phyloP scores from a whole-genome alignment of 768 basidiomycete genomes.

The Hysterangium stoloniferum region DNA sequence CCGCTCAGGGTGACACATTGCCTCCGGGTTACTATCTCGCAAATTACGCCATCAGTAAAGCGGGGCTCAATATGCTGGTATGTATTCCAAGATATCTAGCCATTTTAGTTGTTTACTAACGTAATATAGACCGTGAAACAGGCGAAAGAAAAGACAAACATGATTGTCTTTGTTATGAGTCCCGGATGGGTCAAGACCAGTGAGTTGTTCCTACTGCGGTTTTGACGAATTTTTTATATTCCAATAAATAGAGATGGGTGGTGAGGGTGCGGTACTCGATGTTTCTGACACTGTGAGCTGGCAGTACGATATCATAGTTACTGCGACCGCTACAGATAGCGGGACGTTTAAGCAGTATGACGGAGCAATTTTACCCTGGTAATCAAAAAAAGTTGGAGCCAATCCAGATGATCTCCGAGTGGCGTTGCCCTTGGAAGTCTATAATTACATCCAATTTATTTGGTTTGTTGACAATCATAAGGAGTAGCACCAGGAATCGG shows the following conservation, averaged over 20 bases:
- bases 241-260: conserved; percentile 28
- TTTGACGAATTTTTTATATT: not conserved
- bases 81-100: conserved; percentile 5
- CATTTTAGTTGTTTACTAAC: conserved; percentile 15
- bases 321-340: conserved; percentile 20
- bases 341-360: conserved; percentile 27
- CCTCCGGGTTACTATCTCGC: conserved; percentile 22
- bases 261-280: conserved; percentile 22
- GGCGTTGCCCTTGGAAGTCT: no score
- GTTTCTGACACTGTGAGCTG: conserved; percentile 24
- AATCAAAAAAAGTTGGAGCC: no score
- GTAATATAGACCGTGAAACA: conserved; percentile 31
- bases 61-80: conserved; percentile 35
- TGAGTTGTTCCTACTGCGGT: conserved; percentile 9
- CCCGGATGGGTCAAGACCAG: conserved; percentile 36
- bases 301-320: conserved; percentile 22
- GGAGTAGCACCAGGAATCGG: no score
- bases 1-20: conserved; percentile 23
- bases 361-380: conserved; percentile 28
- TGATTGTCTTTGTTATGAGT: conserved; percentile 26
- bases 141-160: conserved; percentile 25
- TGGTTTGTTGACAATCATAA: no score
- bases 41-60: conserved; percentile 31
- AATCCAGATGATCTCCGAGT: no score
- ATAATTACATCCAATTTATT: no score